These are phyloP conservation scores for Penicillium cinerascens DNA, from an alignment of 495 filamentous ascomycete species.

Conservation along the genomic window DNA sequence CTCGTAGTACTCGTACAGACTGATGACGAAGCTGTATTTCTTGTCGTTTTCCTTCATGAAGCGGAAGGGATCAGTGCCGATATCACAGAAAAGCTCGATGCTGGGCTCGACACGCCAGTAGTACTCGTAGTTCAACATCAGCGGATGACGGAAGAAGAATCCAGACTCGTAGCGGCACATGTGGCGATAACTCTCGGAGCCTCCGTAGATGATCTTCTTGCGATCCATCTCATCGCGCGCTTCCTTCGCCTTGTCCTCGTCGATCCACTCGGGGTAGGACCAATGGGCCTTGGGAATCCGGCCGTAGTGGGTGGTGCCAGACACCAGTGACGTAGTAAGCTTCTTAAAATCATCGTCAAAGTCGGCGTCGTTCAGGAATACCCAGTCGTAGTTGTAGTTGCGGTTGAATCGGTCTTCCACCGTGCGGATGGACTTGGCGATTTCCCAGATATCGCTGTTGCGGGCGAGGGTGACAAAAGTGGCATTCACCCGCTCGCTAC, in stretches of 20 bases:
- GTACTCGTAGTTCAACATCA: conserved; percentile 83
- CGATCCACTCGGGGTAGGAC: conserved; percentile 85
- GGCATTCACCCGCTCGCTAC: conserved; percentile 78
- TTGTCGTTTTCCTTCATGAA: conserved; percentile 86
- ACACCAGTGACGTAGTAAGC: conserved; percentile 83
- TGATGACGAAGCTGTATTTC: conserved; percentile 87
- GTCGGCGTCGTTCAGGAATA: conserved; percentile 93
- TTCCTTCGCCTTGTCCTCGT: conserved; percentile 76
- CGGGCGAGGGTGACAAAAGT: conserved; percentile 95
- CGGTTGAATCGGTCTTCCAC: conserved; percentile 97
- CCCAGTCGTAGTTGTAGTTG: conserved; percentile 97
- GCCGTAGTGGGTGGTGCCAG: conserved; percentile 86
- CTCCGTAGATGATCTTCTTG: conserved; percentile 90
- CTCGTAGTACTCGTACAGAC: conserved; percentile 90
- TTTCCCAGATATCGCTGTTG: conserved; percentile 93
- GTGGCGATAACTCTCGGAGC: conserved; percentile 85
- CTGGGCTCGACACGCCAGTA: conserved; percentile 93
- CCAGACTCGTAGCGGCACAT: conserved; percentile 95
- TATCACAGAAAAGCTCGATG: conserved; percentile 82
- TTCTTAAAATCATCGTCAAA: conserved; percentile 92
- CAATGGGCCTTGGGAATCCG: conserved; percentile 80
- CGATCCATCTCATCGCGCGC: conserved; percentile 81
- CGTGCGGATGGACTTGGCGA: conserved; percentile 87
- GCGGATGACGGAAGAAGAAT: conserved; percentile 83
- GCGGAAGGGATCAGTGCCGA: conserved; percentile 79